Evolutionary conservation across 768 basidiomycete genomes (phyloP).

Genomic region (Harrya chromipes): DNA sequence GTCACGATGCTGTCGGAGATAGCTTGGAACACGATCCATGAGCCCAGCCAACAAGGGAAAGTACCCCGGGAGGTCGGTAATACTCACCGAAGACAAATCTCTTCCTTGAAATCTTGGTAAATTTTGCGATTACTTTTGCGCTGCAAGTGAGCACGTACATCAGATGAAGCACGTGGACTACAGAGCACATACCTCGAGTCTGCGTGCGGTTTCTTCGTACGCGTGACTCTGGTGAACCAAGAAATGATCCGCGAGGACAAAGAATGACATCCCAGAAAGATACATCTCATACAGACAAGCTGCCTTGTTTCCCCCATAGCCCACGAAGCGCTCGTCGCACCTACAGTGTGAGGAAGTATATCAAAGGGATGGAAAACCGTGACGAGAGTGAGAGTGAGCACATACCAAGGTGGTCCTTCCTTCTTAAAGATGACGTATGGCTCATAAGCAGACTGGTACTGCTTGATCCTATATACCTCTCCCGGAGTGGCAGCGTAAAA

Average conservation of each 20-base stretch:
- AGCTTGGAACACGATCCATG: conserved; percentile 37
- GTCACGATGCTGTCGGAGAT: conserved; percentile 58
- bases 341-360: conserved; percentile 34
- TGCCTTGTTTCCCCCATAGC: conserved; percentile 91
- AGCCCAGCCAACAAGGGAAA: background rate
- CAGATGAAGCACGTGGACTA: background rate
- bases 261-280: conserved; percentile 78
- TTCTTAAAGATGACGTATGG: conserved; percentile 85
- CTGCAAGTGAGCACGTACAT: conserved; percentile 31
- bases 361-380: background rate
- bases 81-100: conserved; percentile 61
- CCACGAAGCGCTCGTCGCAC: conserved; percentile 90
- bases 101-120: conserved; percentile 76
- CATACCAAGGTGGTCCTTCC: conserved; percentile 70
- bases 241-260: conserved; percentile 84
- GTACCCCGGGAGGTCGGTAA: background rate
- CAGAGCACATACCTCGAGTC: conserved; percentile 52
- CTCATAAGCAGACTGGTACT: conserved; percentile 83
- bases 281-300: conserved; percentile 92
- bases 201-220: conserved; percentile 74
- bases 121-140: conserved; percentile 73
- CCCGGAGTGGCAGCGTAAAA: conserved; percentile 62
- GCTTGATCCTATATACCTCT: conserved; percentile 69
- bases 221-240: conserved; percentile 83
- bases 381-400: background rate